Evolutionary conservation across 352 stramenopile species (phyloP).

Genomic region (Phytopythium litorale): DNA sequence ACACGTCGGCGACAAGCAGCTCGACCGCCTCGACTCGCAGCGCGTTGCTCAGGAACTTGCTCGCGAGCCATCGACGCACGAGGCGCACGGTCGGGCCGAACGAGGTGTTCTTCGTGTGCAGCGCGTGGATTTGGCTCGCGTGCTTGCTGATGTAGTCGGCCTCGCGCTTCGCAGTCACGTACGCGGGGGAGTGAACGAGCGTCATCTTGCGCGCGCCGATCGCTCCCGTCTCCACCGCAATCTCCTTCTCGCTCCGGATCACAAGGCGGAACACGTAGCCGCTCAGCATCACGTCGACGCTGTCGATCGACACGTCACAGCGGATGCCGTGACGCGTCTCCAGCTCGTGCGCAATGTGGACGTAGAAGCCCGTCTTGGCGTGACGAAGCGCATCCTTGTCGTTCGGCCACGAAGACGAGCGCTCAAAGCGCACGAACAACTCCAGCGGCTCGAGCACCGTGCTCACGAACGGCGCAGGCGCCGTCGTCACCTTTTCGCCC

Average conservation of each 20-base stretch:
- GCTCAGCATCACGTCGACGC: conserved; percentile 77
- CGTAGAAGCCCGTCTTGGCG: conserved; percentile 88
- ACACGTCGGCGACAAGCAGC: conserved; percentile 74
- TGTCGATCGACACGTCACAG: conserved; percentile 69
- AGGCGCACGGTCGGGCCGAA: conserved; percentile 79
- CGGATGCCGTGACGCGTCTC: conserved; percentile 52
- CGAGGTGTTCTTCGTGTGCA: conserved; percentile 76
- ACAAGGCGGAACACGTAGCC: conserved; percentile 84
- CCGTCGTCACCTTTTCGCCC: conserved; percentile 46
- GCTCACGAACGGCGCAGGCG: conserved; percentile 57
- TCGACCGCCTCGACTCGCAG: conserved; percentile 72
- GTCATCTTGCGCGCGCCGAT: conserved; percentile 49
- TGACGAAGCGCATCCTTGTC: conserved; percentile 74
- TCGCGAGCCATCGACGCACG: conserved; percentile 75
- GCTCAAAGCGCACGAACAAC: conserved; percentile 81
- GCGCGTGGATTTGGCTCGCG: conserved; percentile 63
- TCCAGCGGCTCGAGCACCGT: conserved; percentile 73
- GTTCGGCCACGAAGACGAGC: conserved; percentile 82
- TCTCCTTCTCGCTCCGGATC: conserved; percentile 78
- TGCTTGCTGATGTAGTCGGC: conserved; percentile 62
- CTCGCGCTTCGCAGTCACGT: conserved; percentile 58
- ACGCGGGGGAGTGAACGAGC: conserved; percentile 59
- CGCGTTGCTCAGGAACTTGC: conserved; percentile 73
- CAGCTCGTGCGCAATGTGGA: conserved; percentile 82
- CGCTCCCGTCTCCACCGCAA: conserved; percentile 55